Evolutionary conservation across 2,329 filamentous ascomycete genomes (phyloP).

Genomic region (Moelleriella libera): DNA sequence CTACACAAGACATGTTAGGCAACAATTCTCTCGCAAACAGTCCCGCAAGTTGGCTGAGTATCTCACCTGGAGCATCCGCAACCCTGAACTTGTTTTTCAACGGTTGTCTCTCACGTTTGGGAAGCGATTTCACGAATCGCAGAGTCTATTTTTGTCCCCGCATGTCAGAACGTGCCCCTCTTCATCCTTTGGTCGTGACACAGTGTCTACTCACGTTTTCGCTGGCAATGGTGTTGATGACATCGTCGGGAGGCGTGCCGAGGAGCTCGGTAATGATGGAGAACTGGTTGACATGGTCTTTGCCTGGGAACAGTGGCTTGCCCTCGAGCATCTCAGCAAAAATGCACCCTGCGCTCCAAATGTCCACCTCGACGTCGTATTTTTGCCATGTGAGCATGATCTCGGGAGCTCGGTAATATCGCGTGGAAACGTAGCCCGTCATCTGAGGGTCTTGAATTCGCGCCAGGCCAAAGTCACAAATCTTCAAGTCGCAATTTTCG

Average conservation of each 20-base stretch:
- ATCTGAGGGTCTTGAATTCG: slow-evolving; percentile 98
- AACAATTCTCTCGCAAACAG: neutral
- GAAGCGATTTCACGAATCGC: slow-evolving; percentile 92
- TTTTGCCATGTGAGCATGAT: slow-evolving; percentile 99
- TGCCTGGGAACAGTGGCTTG: slow-evolving; percentile 94
- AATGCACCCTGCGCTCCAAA: slow-evolving; percentile 98
- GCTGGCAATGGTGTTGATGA: slow-evolving; percentile 96
- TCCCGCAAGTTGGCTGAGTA: neutral
- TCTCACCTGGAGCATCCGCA: slow-evolving; percentile 67
- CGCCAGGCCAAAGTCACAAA: slow-evolving; percentile 95
- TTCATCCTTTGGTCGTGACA: neutral
- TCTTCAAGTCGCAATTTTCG: slow-evolving; percentile 98
- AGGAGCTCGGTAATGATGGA: slow-evolving; percentile 98
- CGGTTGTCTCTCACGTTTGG: slow-evolving; percentile 83
- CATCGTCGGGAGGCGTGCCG: slow-evolving; percentile 92
- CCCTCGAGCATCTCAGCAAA: slow-evolving; percentile 99
- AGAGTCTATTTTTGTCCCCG: slow-evolving; percentile 71
- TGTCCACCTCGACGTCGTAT: slow-evolving; percentile 97
- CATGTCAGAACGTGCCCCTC: neutral
- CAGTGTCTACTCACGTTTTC: slow-evolving; percentile 58
- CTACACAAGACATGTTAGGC: slow-evolving; percentile 25
- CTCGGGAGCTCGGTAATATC: slow-evolving; percentile 96
- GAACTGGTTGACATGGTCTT: slow-evolving; percentile 99
- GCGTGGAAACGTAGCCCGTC: slow-evolving; percentile 96
- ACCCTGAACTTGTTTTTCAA: slow-evolving; percentile 87